phyloP scores from a whole-genome alignment of 352 stramenopile species.

The Phytophthora foliorum region DNA sequence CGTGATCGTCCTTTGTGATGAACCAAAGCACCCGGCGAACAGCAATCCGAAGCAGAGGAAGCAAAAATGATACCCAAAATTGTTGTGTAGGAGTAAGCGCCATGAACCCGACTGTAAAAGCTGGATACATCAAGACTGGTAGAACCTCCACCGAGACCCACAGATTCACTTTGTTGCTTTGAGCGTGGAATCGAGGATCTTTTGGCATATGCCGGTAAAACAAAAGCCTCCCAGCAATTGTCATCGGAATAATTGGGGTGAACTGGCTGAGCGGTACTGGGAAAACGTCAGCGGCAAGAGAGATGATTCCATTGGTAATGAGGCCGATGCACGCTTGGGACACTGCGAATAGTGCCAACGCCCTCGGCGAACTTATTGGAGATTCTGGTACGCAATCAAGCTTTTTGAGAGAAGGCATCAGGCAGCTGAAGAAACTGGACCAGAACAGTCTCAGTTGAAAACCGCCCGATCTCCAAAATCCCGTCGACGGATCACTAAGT shows the following conservation, averaged over 20 bases:
- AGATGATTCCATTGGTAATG: constrained; percentile 23
- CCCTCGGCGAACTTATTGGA: constrained; percentile 6
- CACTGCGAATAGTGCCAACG: constrained; percentile 13
- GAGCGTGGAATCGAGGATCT: constrained; percentile 9
- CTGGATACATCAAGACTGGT: constrained; percentile 38
- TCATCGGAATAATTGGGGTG: constrained; percentile 19
- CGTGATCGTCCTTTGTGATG: constrained; percentile 29
- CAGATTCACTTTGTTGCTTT: constrained; percentile 22
- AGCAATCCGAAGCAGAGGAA: constrained; percentile 30
- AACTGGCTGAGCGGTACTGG: constrained; percentile 43
- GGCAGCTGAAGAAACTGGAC: background rate
- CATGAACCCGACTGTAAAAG: constrained; percentile 39
- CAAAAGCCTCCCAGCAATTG: constrained; percentile 2
- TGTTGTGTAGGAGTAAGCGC: constrained; percentile 27
- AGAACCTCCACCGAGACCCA: constrained; percentile 19
- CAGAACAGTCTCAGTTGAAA: constrained; percentile 34
- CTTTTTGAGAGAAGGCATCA: constrained; percentile 16
- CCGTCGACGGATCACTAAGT: constrained; percentile 11
- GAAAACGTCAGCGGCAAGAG: constrained; percentile 30
- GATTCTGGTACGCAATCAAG: constrained; percentile 36
- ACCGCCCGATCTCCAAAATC: constrained; percentile 16
- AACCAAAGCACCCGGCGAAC: constrained; percentile 30
- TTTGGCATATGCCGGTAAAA: constrained; percentile 15
- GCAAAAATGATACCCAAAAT: constrained; percentile 33
- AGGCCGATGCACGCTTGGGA: constrained; percentile 28